Percentiles rank a stretch among this genome's conserved stretches.
Conservation (phyloP, 179 eudicot species). For the Drosera spatulata region DNA sequence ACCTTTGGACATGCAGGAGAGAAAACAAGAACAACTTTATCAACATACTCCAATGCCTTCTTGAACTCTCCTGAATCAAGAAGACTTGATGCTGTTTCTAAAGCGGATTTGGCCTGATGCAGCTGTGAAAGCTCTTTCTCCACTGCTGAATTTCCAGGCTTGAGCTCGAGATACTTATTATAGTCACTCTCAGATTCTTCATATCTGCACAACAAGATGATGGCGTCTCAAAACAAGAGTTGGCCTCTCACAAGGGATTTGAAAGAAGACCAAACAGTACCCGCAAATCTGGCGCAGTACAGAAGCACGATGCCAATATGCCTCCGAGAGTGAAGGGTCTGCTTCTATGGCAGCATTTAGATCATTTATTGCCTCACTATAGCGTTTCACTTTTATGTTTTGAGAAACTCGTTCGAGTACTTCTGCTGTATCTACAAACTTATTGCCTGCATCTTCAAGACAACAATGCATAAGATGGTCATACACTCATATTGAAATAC, state of each 20-base stretch:
- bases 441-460: constrained; percentile 36
- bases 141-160: constrained; percentile 54
- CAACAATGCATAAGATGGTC: no score
- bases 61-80: constrained; percentile 64
- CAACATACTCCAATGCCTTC: constrained; percentile 65
- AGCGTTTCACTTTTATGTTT: constrained; percentile 70
- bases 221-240: not conserved
- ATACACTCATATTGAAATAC: no score
- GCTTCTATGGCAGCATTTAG: constrained; percentile 94
- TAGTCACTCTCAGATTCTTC: constrained; percentile 71
- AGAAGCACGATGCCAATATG: constrained; percentile 74
- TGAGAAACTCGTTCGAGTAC: constrained; percentile 64
- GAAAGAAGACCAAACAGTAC: constrained; percentile 14
- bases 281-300: constrained; percentile 77
- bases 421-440: constrained; percentile 55
- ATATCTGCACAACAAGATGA: constrained; percentile 36
- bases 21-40: constrained; percentile 84
- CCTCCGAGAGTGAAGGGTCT: constrained; percentile 81
- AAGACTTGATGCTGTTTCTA: constrained; percentile 51
- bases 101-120: constrained; percentile 66
- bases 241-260: not conserved
- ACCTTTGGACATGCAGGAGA: constrained; percentile 84
- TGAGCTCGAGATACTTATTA: constrained; percentile 59
- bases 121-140: constrained; percentile 92
- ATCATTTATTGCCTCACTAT: constrained; percentile 86